Base-by-base conservation (phyloP, 495 filamentous ascomycete species). In the Neurospora pannonica region DNA sequence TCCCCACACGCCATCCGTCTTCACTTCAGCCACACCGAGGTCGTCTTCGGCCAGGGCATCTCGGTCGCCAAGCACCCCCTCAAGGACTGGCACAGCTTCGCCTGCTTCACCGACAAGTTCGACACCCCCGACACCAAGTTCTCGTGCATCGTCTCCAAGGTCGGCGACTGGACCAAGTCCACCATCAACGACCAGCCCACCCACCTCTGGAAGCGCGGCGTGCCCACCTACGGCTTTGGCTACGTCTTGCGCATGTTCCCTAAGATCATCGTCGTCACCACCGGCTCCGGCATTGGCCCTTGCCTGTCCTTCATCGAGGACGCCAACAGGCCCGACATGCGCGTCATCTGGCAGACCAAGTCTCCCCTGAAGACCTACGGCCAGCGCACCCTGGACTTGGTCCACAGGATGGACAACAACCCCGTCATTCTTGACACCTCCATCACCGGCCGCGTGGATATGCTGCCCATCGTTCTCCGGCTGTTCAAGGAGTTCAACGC, bases 11-110 rank as follows among this genome's bases (percentile, higher is more conserved):
- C 92, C 5, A 86, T 90, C 17, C 86, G 90, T 5, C 85, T 94
- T 31, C 89, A 93, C 81, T 91, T 93, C 81, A 82, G 85, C 77
- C 88, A 92, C 73, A 60, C 85, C 67, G 84, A 85, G 21, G 81
- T 87, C 82, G 70, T 70, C 4, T 82, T 79, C 46, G 88, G 83
- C 84, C 88, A 85, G 79, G 81, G 88, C 71, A 80, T 85, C 38
- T 82, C 80, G 72, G 82, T 89, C 28, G 88, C 88, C 24, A 83
- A 85, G 70, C 85, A 85, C 70, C 90, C 90, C 0, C 81, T 95
- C 62, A 85, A 83, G 7, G 93, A 96, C 84, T 94, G 91, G 91
- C 93, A 96, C 82, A 86, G 89, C 13, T 96, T 96, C 75, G 93
- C 93, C 11, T 90, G 88, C 21, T 93, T 95, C 79, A 87, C 89